Evolutionary conservation across 805 yeast genomes (phyloP).

Genomic region (Wickerhamomyces kurtzmanii): DNA sequence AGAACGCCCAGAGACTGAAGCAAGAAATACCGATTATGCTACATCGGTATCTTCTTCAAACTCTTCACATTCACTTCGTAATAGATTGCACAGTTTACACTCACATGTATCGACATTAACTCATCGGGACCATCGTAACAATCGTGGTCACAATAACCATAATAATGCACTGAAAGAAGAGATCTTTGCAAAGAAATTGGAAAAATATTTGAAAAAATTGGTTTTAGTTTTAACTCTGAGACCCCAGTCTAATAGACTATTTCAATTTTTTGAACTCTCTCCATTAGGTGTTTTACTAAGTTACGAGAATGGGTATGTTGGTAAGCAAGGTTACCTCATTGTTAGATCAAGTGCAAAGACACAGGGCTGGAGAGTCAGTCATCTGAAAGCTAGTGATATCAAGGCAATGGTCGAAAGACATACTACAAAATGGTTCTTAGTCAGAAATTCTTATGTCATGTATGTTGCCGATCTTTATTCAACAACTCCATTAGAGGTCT

Average conservation of each 20-base stretch:
- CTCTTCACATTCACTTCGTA: no score
- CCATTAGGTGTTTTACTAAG: slow-evolving; percentile 78
- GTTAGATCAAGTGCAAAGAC: slow-evolving; percentile 76
- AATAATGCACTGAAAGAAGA: slow-evolving; percentile 2
- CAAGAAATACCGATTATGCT: no score
- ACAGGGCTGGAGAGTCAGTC: slow-evolving; percentile 96
- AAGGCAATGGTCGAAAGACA: slow-evolving; percentile 86
- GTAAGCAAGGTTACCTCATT: slow-evolving; percentile 82
- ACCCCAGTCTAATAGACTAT: slow-evolving; percentile 74
- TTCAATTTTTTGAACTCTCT: slow-evolving; percentile 84
- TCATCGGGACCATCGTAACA: no score
- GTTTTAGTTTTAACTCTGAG: slow-evolving; percentile 50
- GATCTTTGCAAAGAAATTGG: slow-evolving; percentile 33
- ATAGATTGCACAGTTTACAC: no score
- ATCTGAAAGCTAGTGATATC: slow-evolving; percentile 68
- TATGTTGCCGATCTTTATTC: slow-evolving; percentile 81
- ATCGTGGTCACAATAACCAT: slow-evolving; percentile 1
- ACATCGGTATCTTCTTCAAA: no score
- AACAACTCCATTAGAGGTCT: slow-evolving; percentile 85
- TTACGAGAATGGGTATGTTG: slow-evolving; percentile 71
- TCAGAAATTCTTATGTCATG: slow-evolving; percentile 76
- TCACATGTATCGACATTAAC: no score
- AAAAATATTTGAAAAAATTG: slow-evolving; percentile 57
- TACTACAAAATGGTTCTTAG: slow-evolving; percentile 84
- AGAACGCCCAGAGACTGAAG: no score